phyloP scores from a whole-genome alignment of 495 filamentous ascomycete genomes.

The Usnea hakonensis region DNA sequence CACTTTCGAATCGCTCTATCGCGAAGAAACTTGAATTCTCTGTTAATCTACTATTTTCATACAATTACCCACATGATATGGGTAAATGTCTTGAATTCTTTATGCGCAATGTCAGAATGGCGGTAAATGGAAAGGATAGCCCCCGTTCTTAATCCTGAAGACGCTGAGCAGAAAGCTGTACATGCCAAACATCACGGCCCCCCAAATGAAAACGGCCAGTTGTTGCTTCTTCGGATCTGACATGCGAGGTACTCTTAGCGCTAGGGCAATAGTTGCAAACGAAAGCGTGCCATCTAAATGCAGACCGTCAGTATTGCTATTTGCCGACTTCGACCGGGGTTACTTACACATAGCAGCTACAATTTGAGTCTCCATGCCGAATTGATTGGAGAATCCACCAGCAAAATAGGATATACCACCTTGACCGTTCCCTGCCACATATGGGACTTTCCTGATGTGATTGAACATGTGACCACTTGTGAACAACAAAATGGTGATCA shows the following conservation, averaged over 20 bases:
- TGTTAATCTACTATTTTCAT: not conserved
- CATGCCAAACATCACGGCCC: constrained; percentile 63
- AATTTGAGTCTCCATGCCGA: constrained; percentile 92
- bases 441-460: constrained; percentile 95
- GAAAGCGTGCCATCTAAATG: constrained; percentile 78
- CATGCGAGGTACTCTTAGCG: constrained; percentile 84
- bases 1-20: too few species aligned
- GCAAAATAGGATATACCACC: constrained; percentile 92
- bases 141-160: constrained; percentile 89
- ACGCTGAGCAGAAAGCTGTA: constrained; percentile 93
- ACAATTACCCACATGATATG: not conserved
- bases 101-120: constrained; percentile 54
- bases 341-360: constrained; percentile 89
- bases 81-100: not conserved
- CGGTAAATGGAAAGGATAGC: constrained; percentile 89
- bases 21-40: not conserved
- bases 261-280: constrained; percentile 82
- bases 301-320: constrained; percentile 21
- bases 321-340: not conserved
- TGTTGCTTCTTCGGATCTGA: constrained; percentile 69
- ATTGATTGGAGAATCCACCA: constrained; percentile 89
- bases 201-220: constrained; percentile 76
- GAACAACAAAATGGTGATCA: constrained; percentile 88
- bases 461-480: constrained; percentile 99
- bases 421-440: constrained; percentile 75